phyloP scores from a whole-genome alignment of 768 basidiomycete genomes.

The Rhizopogon vulgaris region DNA sequence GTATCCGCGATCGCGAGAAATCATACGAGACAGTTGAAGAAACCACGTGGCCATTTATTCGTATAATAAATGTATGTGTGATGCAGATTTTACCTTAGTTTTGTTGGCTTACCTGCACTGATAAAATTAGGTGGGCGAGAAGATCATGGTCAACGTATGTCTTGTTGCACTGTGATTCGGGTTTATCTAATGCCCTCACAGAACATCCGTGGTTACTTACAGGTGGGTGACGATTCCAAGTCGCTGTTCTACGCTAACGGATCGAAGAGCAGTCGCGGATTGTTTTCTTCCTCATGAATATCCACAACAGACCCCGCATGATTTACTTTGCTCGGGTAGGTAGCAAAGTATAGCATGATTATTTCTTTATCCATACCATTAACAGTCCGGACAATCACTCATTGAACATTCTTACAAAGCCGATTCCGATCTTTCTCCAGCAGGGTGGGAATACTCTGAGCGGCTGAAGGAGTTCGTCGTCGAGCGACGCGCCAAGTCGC shows the following conservation, averaged over 20 bases:
- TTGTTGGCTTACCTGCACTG: conserved; percentile 6
- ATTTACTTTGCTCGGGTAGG: conserved; percentile 95
- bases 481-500: conserved; percentile 69
- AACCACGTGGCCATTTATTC: conserved; percentile 87
- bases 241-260: background rate
- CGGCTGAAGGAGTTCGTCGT: conserved; percentile 85
- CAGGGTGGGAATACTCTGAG: conserved; percentile 94
- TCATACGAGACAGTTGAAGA: conserved; percentile 91
- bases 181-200: conserved; percentile 18
- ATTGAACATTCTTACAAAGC: conserved; percentile 99
- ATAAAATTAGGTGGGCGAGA: conserved; percentile 74
- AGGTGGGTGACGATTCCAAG: conserved; percentile 35
- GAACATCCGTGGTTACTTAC: conserved; percentile 86
- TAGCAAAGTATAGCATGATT: conserved; percentile 3
- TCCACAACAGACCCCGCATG: conserved; percentile 86
- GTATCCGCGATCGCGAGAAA: conserved; percentile 81
- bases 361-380: background rate
- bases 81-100: background rate
- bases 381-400: conserved; percentile 92
- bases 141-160: conserved; percentile 81
- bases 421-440: conserved; percentile 92
- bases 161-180: background rate
- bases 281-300: conserved; percentile 99
- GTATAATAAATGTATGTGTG: conserved; percentile 73
- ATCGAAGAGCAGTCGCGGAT: conserved; percentile 65